Evolutionary conservation across 345 rosid genomes (phyloP).

Genomic region (Syzygium jambos): DNA sequence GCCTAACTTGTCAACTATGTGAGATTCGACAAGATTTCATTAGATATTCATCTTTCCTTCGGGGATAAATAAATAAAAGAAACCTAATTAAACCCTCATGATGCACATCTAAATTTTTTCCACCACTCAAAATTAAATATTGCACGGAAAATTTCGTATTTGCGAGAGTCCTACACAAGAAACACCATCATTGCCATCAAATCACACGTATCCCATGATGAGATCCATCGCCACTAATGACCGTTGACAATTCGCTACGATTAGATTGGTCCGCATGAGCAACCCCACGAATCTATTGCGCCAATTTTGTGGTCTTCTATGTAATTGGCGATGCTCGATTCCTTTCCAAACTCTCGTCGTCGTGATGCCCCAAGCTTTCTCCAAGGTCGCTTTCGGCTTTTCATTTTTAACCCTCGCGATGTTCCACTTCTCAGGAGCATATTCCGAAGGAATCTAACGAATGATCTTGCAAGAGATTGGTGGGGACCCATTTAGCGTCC

Average conservation of each 20-base stretch:
- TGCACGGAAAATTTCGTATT: accelerated
- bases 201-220: neutral
- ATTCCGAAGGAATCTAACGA: neutral
- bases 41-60: neutral
- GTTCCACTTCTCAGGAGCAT: neutral
- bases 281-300: neutral
- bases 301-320: neutral
- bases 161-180: accelerated
- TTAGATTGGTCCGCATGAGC: neutral
- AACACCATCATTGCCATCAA: neutral
- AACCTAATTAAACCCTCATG: neutral
- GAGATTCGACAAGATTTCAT: neutral
- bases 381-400: neutral
- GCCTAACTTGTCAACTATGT: neutral
- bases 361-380: neutral
- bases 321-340: neutral
- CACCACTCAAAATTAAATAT: neutral
- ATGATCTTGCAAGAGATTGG: neutral
- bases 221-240: neutral
- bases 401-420: neutral
- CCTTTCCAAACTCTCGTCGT: neutral
- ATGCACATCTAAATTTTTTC: neutral
- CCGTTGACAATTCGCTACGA: too few species aligned
- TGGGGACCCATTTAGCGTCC: neutral
- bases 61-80: neutral